These are phyloP conservation scores for Talaromyces proteolyticus DNA, from an alignment of 495 filamentous ascomycete genomes.

Conservation along the genomic window DNA sequence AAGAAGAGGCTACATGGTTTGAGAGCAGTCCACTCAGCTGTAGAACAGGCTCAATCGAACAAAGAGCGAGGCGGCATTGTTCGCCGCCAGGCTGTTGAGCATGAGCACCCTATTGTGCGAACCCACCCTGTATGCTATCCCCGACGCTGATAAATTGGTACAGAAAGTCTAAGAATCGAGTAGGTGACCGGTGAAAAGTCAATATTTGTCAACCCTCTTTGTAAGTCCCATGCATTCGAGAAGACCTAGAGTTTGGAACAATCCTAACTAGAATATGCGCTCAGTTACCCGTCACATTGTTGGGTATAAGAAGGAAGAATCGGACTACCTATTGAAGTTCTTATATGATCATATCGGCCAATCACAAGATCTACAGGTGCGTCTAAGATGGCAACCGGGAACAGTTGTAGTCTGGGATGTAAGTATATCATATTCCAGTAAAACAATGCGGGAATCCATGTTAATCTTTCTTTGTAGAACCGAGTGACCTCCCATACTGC, in stretches of 20 bases:
- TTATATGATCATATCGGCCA: background rate
- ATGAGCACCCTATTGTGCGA: background rate
- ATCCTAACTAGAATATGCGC: too few species aligned
- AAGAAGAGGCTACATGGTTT: background rate
- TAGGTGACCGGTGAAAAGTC: background rate
- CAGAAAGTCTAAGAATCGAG: too few species aligned
- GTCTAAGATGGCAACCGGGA: background rate
- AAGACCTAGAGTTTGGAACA: too few species aligned
- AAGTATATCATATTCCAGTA: slow-evolving; percentile 16
- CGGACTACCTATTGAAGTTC: background rate
- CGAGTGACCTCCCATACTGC: slow-evolving; percentile 73
- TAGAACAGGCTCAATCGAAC: background rate
- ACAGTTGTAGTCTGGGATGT: slow-evolving; percentile 9
- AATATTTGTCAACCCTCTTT: slow-evolving; percentile 66
- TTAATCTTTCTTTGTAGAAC: slow-evolving; percentile 38
- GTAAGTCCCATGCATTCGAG: background rate
- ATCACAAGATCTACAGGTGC: background rate
- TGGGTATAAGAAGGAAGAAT: background rate
- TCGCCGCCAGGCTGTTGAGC: background rate
- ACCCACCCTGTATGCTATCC: slow-evolving; percentile 10
- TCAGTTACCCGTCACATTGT: slow-evolving; percentile 23
- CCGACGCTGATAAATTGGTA: too few species aligned
- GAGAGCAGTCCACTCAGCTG: background rate
- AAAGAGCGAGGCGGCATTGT: background rate
- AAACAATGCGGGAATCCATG: background rate